Evolutionary conservation across 148 eudicot species (phyloP).

Genomic region (Hydrangea macrophylla): DNA sequence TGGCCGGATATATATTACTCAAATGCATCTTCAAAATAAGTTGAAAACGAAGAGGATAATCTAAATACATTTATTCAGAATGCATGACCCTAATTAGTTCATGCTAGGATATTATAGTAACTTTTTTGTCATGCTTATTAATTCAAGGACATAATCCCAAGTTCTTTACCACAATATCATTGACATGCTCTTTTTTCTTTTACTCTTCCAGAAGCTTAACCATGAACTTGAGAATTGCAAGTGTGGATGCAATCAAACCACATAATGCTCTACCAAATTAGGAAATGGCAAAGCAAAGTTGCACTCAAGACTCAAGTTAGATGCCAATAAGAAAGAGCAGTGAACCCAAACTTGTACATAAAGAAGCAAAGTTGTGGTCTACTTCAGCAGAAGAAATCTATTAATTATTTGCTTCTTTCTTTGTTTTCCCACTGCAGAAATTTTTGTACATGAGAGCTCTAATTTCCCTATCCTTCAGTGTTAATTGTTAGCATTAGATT

Average conservation of each 20-base stretch:
- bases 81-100: too few relatives aligned
- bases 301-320: background rate
- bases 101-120: too few relatives aligned
- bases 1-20: too few relatives aligned
- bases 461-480: background rate
- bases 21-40: too few relatives aligned
- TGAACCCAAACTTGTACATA: background rate
- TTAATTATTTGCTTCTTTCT: background rate
- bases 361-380: background rate
- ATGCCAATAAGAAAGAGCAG: background rate
- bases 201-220: conserved; percentile 38
- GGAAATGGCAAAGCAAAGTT: background rate
- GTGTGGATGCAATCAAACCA: conserved; percentile 51
- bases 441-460: background rate
- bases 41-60: too few relatives aligned
- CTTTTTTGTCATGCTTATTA: too few relatives aligned
- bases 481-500: too few relatives aligned
- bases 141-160: too few relatives aligned
- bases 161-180: background rate
- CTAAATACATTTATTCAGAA: too few relatives aligned
- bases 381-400: background rate
- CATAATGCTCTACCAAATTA: background rate
- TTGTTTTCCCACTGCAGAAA: background rate
- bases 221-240: conserved; percentile 45
- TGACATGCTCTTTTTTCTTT: conserved; percentile 1